Conservation (phyloP, 305 asterid genomes). For the Fraxinus angustifolia region DNA sequence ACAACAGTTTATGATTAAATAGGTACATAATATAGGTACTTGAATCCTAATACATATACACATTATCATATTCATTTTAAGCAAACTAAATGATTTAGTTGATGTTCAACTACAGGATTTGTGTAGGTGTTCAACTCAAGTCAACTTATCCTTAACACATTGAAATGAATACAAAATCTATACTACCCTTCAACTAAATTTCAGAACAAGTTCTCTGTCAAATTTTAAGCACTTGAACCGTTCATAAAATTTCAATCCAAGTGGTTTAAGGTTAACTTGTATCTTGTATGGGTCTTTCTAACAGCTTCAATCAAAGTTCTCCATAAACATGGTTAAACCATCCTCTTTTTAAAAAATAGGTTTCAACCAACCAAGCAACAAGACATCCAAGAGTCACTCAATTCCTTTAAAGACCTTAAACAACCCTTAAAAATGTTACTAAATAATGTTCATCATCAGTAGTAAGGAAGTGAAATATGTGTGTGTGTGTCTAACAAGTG, state of each 20-base stretch:
- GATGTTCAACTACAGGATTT: not conserved
- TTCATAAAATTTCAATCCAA: not conserved
- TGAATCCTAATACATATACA: not conserved
- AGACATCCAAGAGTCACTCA: not conserved
- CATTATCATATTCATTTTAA: not conserved
- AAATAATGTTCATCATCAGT: not conserved
- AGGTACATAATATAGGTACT: not conserved
- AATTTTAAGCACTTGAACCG: not conserved
- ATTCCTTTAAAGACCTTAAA: not conserved
- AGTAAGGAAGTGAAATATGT: not conserved
- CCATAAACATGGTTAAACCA: not conserved
- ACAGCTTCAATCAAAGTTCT: slow-evolving; percentile 7
- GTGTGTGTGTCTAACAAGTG: not conserved
- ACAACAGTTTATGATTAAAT: not conserved
- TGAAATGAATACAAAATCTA: not conserved
- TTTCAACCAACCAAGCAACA: slow-evolving; percentile 11
- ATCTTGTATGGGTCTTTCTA: not conserved
- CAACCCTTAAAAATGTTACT: slow-evolving; percentile 5
- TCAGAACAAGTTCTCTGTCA: not conserved
- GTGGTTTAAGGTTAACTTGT: not conserved
- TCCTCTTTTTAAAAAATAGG: slow-evolving; percentile 1
- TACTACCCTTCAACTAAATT: not conserved
- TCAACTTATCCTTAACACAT: not conserved
- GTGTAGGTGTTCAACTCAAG: not conserved
- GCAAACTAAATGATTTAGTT: not conserved